These are phyloP conservation scores for Nakazawaea ambrosiae DNA, from an alignment of 805 yeast genomes.

Conservation along the genomic window DNA sequence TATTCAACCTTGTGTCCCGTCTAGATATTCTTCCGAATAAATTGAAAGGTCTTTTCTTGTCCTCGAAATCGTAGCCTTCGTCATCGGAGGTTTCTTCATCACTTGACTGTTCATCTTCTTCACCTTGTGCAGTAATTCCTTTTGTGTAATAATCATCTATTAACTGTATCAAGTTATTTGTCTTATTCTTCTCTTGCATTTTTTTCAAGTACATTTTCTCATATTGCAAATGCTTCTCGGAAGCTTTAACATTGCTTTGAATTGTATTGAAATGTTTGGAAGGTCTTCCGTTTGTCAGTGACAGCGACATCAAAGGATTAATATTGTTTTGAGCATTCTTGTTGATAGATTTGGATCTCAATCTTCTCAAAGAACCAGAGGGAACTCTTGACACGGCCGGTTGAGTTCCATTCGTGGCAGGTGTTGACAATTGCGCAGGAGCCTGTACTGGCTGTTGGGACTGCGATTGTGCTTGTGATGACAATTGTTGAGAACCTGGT, in stretches of 20 bases:
- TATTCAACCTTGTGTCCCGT: neutral
- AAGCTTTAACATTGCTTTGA: slow-evolving; percentile 23
- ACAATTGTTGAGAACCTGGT: too few species aligned
- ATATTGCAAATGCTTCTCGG: slow-evolving; percentile 42
- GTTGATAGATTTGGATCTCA: slow-evolving; percentile 10
- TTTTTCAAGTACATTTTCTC: slow-evolving; percentile 44
- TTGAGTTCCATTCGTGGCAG: slow-evolving; percentile 6
- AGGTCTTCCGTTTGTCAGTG: slow-evolving; percentile 11
- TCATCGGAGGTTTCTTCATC: slow-evolving; percentile 8
- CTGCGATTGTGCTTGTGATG: too few species aligned
- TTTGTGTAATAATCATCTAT: slow-evolving; percentile 50
- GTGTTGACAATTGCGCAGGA: too few species aligned
- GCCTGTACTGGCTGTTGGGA: too few species aligned
- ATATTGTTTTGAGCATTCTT: neutral
- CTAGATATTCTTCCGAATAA: slow-evolving; percentile 6
- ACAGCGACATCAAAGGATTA: slow-evolving; percentile 15
- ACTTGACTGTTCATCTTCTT: slow-evolving; percentile 13
- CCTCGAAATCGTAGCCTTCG: slow-evolving; percentile 32
- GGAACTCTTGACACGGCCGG: slow-evolving; percentile 9
- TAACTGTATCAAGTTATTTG: slow-evolving; percentile 14
- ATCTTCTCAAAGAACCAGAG: slow-evolving; percentile 7
- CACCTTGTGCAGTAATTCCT: slow-evolving; percentile 29
- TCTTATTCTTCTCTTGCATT: slow-evolving; percentile 29
- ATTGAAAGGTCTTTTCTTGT: slow-evolving; percentile 12
- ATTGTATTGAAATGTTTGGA: slow-evolving; percentile 21